Conservation (phyloP, 208 protist species). For the Wallacemonas sp. region DNA sequence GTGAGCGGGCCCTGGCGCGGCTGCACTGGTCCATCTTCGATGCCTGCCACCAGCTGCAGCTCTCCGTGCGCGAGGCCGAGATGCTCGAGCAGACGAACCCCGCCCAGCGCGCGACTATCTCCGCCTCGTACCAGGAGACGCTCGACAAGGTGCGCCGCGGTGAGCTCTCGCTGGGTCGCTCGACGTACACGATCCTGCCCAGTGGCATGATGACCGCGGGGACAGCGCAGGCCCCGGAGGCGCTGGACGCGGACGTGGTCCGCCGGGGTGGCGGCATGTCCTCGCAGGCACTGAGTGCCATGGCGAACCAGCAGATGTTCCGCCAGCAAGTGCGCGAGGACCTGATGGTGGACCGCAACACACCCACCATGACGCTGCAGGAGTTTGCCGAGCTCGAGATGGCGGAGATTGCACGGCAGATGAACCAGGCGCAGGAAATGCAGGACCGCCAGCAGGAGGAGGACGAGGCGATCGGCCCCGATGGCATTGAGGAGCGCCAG, state of each 20-base stretch:
- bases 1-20: slow-evolving; percentile 61
- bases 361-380: slow-evolving; percentile 83
- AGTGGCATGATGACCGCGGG: slow-evolving; percentile 72
- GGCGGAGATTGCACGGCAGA: slow-evolving; percentile 76
- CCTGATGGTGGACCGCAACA: slow-evolving; percentile 82
- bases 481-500: slow-evolving; percentile 87
- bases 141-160: slow-evolving; percentile 73
- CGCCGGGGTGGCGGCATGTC: slow-evolving; percentile 18
- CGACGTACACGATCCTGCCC: slow-evolving; percentile 89
- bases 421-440: slow-evolving; percentile 44
- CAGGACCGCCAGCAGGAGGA: slow-evolving; percentile 64
- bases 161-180: slow-evolving; percentile 65
- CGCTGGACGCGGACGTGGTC: slow-evolving; percentile 23
- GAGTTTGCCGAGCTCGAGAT: slow-evolving; percentile 89
- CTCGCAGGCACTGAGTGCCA: slow-evolving; percentile 29
- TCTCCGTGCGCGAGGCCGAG: slow-evolving; percentile 71
- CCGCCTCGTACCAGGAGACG: slow-evolving; percentile 63
- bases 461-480: slow-evolving; percentile 71
- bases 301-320: slow-evolving; percentile 49
- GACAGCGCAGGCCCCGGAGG: slow-evolving; percentile 48
- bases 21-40: slow-evolving; percentile 81
- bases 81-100: slow-evolving; percentile 70
- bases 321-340: slow-evolving; percentile 72
- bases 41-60: slow-evolving; percentile 77
- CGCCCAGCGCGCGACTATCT: slow-evolving; percentile 60